Conservation (phyloP, 2,329 filamentous ascomycete species). For the Cercospora zeae-maydis region DNA sequence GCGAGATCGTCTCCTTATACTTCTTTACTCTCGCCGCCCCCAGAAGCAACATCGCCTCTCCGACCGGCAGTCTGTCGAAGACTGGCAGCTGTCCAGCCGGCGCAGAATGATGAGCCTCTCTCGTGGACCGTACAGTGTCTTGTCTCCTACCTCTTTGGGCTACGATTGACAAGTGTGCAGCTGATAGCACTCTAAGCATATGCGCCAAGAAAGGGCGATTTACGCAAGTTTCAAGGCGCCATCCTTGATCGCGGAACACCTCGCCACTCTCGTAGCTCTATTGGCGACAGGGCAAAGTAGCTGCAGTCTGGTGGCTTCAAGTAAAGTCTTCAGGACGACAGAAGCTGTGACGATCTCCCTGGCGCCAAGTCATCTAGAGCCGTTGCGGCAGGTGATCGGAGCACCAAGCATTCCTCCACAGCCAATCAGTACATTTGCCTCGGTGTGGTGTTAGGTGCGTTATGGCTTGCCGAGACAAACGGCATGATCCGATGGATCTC, state of each 20-base stretch:
- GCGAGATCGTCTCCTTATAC: neutral
- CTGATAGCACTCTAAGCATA: constrained; percentile 11
- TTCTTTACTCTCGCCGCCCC: neutral
- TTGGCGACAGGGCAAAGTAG: constrained; percentile 1
- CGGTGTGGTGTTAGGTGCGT: neutral
- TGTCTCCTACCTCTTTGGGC: constrained; percentile 14
- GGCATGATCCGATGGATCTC: neutral
- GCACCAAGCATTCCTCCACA: constrained; percentile 10
- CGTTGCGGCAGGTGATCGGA: constrained; percentile 8
- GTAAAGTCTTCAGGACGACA: neutral
- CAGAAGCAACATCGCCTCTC: neutral
- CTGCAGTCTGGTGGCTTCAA: neutral
- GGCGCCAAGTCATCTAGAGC: constrained; percentile 9
- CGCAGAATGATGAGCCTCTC: neutral
- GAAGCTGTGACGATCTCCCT: constrained; percentile 3
- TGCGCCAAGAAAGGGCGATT: constrained; percentile 7
- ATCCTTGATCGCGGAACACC: neutral
- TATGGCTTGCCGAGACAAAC: neutral
- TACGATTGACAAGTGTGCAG: constrained; percentile 6
- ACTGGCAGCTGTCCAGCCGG: constrained; percentile 1
- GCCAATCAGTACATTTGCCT: constrained; percentile 5
- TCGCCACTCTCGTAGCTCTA: neutral
- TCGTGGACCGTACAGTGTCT: constrained; percentile 4
- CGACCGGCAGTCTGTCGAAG: neutral
- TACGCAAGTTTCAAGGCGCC: neutral